These are phyloP conservation scores for Aristolochia fimbriata DNA, from an alignment of 164 flowering plant genomes.

Conservation along the genomic window DNA sequence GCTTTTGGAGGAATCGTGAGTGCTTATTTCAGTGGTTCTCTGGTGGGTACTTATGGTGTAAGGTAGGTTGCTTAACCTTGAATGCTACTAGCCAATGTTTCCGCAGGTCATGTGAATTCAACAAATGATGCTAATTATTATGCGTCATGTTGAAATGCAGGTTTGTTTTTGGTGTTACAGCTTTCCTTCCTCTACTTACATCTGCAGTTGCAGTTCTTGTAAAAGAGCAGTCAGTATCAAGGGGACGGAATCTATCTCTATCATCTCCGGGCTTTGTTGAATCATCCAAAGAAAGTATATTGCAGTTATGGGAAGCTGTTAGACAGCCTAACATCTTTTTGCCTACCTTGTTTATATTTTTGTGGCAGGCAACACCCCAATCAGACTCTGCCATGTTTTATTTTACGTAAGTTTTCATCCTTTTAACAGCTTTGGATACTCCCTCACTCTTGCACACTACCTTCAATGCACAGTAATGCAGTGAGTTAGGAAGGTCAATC, in stretches of 20 bases:
- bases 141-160: conserved; percentile 24
- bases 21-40: conserved; percentile 94
- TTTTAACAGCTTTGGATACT: too few relatives aligned
- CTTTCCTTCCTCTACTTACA: conserved; percentile 83
- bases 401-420: conserved; percentile 54
- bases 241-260: conserved; percentile 26
- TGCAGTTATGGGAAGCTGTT: conserved; percentile 69
- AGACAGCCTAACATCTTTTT: conserved; percentile 75
- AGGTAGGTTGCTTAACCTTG: conserved; percentile 38
- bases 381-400: conserved; percentile 98
- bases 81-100: neutral
- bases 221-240: conserved; percentile 51
- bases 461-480: too few relatives aligned
- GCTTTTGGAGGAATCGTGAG: conserved; percentile 98
- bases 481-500: too few relatives aligned
- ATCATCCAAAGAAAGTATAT: conserved; percentile 48
- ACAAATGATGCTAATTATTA: neutral
- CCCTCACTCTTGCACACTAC: too few relatives aligned
- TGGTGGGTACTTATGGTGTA: conserved; percentile 89
- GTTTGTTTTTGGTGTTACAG: conserved; percentile 96
- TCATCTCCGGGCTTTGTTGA: conserved; percentile 37
- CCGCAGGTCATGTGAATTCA: too few relatives aligned
- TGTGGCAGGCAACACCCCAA: conserved; percentile 97
- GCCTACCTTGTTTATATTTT: conserved; percentile 82
- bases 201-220: conserved; percentile 96